These are phyloP conservation scores for Pachysolen tannophilus DNA, from an alignment of 805 yeast genomes.

Conservation along the genomic window DNA sequence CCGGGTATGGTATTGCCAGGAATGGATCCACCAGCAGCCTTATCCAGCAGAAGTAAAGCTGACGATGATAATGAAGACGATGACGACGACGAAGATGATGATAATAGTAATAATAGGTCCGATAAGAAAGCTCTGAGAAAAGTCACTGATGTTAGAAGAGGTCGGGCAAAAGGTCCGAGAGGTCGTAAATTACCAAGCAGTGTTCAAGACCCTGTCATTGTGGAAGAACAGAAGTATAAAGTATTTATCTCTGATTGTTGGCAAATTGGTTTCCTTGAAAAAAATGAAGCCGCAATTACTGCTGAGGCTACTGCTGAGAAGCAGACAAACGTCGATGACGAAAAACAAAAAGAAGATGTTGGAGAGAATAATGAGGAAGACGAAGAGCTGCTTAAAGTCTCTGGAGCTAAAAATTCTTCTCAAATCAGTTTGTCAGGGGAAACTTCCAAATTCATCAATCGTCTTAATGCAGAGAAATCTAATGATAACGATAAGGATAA, in stretches of 20 bases:
- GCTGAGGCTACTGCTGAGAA: background rate
- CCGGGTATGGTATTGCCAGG: conserved; percentile 53
- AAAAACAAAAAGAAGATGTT: background rate
- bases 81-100: conserved; percentile 8
- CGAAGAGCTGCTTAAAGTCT: background rate
- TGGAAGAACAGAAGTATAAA: conserved; percentile 25
- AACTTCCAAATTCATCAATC: background rate
- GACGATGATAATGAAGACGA: conserved; percentile 11
- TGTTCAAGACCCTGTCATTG: conserved; percentile 35
- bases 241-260: conserved; percentile 29
- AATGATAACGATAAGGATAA: no score
- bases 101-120: no score
- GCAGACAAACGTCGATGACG: background rate
- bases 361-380: background rate
- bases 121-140: conserved; percentile 6
- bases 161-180: conserved; percentile 66
- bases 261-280: conserved; percentile 18
- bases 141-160: conserved; percentile 30
- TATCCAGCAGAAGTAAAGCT: conserved; percentile 6
- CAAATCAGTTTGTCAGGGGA: background rate
- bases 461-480: no score
- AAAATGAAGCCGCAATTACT: background rate
- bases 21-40: conserved; percentile 24
- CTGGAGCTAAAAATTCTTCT: background rate
- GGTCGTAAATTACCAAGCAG: conserved; percentile 61